A percentile compares a stretch with the other conserved stretches of the same genome.
Conservation (phyloP, 176 grass and related monocot species). For the Musa acuminata region DNA sequence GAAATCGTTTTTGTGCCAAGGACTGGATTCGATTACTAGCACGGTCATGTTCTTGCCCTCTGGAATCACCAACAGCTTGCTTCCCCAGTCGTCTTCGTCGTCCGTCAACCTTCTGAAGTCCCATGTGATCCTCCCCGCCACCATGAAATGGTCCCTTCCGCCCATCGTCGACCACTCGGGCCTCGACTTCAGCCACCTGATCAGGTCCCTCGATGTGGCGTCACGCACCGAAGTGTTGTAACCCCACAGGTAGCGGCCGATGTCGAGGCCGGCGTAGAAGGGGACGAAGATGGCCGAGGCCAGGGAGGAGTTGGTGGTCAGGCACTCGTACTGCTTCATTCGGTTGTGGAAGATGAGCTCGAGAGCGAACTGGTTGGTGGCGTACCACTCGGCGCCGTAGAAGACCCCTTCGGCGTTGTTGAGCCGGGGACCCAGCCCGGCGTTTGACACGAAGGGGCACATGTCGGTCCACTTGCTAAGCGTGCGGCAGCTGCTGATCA, state of each 20-base stretch:
- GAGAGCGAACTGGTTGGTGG: slow-evolving; percentile 54
- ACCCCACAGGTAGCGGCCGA: slow-evolving; percentile 40
- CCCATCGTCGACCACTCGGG: slow-evolving; percentile 31
- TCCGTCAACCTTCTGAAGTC: slow-evolving; percentile 41
- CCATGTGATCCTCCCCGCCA: slow-evolving; percentile 53
- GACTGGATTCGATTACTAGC: slow-evolving; percentile 45
- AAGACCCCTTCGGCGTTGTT: slow-evolving; percentile 16
- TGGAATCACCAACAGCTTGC: slow-evolving; percentile 42
- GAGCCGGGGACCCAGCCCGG: slow-evolving; percentile 31
- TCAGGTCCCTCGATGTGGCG: slow-evolving; percentile 23
- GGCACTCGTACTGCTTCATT: slow-evolving; percentile 59
- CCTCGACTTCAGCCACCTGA: slow-evolving; percentile 42
- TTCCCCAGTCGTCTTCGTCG: slow-evolving; percentile 39
- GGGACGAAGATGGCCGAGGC: slow-evolving; percentile 54
- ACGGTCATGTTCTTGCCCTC: slow-evolving; percentile 46
- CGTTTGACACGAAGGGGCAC: slow-evolving; percentile 26
- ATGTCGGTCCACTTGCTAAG: slow-evolving; percentile 29
- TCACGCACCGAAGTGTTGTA: slow-evolving; percentile 35
- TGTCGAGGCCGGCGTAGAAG: slow-evolving; percentile 53
- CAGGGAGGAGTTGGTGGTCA: slow-evolving; percentile 26
- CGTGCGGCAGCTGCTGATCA: slow-evolving; percentile 17
- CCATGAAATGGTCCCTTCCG: slow-evolving; percentile 62
- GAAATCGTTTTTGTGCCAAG: slow-evolving; percentile 24
- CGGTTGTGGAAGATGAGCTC: slow-evolving; percentile 67
- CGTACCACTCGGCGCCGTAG: slow-evolving; percentile 37